Conservation (phyloP, 345 rosid genomes). For the Salix arbutifolia region DNA sequence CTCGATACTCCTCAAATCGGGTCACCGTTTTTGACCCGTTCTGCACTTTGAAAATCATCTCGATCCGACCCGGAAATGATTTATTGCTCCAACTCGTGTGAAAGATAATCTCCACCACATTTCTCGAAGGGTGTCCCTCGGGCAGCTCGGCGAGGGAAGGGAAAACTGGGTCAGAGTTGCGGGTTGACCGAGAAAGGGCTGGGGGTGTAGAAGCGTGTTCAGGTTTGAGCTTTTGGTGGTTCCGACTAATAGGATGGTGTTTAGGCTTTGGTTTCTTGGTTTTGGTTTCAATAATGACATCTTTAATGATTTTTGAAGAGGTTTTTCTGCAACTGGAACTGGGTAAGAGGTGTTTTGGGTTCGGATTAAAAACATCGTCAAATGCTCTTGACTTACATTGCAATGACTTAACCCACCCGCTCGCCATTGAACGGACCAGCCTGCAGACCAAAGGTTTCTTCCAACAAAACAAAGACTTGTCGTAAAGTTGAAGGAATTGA, state of each 20-base stretch:
- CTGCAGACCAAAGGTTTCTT: not conserved
- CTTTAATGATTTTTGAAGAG: constrained; percentile 53
- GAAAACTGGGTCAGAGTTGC: constrained; percentile 43
- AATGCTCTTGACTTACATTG: constrained; percentile 92
- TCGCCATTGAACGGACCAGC: constrained; percentile 46
- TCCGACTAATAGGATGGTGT: not conserved
- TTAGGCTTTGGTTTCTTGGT: constrained; percentile 7
- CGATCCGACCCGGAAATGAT: constrained; percentile 70
- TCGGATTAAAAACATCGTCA: constrained; percentile 73
- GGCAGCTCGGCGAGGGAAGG: constrained; percentile 74
- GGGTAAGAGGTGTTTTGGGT: constrained; percentile 41
- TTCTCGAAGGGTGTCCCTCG: constrained; percentile 83
- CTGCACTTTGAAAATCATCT: constrained; percentile 87
- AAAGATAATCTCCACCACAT: constrained; percentile 91
- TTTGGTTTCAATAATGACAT: constrained; percentile 63
- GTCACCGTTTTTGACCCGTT: constrained; percentile 59
- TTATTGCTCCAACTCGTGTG: constrained; percentile 88
- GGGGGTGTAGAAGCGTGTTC: constrained; percentile 25
- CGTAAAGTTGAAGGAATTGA: not conserved
- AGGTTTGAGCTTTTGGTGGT: constrained; percentile 16
- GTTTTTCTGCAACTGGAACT: constrained; percentile 63
- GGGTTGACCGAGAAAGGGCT: constrained; percentile 33
- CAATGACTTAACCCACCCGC: constrained; percentile 81
- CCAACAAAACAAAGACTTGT: not conserved
- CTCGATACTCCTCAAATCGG: constrained; percentile 93